Conservation (phyloP, 441 rosid species). For the Arabidopsis lyrata region DNA sequence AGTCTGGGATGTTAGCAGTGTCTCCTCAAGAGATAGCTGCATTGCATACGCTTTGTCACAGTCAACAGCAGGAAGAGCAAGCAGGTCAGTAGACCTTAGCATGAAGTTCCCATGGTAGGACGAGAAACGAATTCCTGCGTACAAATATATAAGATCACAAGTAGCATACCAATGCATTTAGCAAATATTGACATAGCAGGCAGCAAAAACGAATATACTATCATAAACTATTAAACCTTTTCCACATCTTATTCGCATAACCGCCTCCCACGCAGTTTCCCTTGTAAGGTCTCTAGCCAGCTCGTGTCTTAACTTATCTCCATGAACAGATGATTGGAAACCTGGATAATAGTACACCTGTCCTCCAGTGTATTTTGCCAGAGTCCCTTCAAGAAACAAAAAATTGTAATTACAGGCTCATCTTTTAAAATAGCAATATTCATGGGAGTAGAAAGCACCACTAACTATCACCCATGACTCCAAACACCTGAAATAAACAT, state of each 20-base stretch:
- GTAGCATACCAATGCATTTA: conserved; percentile 39
- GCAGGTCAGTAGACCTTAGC: conserved; percentile 93
- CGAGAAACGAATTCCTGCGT: conserved; percentile 89
- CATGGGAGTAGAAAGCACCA: not conserved
- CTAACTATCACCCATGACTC: conserved; percentile 18
- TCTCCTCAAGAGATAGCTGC: conserved; percentile 95
- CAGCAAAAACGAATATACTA: not conserved
- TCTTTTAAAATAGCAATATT: conserved; percentile 14
- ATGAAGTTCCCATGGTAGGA: conserved; percentile 99
- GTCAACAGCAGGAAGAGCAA: conserved; percentile 99
- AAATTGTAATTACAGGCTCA: conserved; percentile 8
- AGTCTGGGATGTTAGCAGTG: conserved; percentile 84
- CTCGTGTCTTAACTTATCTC: conserved; percentile 89
- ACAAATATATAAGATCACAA: conserved; percentile 39
- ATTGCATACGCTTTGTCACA: conserved; percentile 99
- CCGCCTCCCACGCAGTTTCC: conserved; percentile 99
- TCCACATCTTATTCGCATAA: conserved; percentile 99
- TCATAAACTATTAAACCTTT: conserved; percentile 64
- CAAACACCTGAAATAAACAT: conserved; percentile 17
- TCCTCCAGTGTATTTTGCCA: conserved; percentile 98
- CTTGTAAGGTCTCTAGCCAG: conserved; percentile 94
- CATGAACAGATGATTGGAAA: conserved; percentile 78
- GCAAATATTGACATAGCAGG: conserved; percentile 22
- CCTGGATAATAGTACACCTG: conserved; percentile 94
- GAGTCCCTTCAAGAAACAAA: conserved; percentile 64